Evolutionary conservation across 495 filamentous ascomycete genomes (phyloP).

Genomic region (Cercophora scortea): DNA sequence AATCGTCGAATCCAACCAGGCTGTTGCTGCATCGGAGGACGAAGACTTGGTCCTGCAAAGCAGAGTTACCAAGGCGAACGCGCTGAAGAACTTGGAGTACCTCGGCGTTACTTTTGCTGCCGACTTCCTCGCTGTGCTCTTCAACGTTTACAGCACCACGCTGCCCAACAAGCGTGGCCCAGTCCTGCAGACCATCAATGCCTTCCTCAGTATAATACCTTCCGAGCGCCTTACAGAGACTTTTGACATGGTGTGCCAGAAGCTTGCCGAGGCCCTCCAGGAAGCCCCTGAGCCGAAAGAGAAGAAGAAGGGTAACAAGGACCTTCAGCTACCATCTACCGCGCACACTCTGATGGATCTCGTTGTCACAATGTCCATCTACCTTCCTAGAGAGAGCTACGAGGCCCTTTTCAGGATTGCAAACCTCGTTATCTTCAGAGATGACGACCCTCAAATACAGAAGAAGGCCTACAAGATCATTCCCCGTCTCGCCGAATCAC

Average conservation of each 20-base stretch:
- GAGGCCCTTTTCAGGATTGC: slow-evolving; percentile 75
- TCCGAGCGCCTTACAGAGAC: slow-evolving; percentile 72
- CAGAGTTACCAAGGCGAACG: slow-evolving; percentile 65
- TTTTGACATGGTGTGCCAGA: slow-evolving; percentile 72
- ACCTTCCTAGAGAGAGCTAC: slow-evolving; percentile 79
- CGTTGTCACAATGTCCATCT: slow-evolving; percentile 88
- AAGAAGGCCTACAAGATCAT: slow-evolving; percentile 99
- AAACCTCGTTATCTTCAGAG: slow-evolving; percentile 64
- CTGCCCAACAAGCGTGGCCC: slow-evolving; percentile 84
- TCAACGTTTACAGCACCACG: slow-evolving; percentile 96
- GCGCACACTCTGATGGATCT: slow-evolving; percentile 94
- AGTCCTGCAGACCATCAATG: slow-evolving; percentile 88
- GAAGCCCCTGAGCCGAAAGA: slow-evolving; percentile 50
- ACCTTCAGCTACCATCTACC: slow-evolving; percentile 77
- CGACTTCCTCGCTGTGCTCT: slow-evolving; percentile 87
- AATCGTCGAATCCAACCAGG: slow-evolving; percentile 85
- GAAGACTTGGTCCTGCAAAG: slow-evolving; percentile 64
- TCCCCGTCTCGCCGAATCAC: slow-evolving; percentile 74
- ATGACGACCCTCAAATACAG: slow-evolving; percentile 85
- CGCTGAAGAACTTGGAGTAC: slow-evolving; percentile 69
- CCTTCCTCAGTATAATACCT: slow-evolving; percentile 80
- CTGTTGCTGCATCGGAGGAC: slow-evolving; percentile 50
- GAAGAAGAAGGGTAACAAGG: slow-evolving; percentile 47
- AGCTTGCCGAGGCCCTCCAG: slow-evolving; percentile 71
- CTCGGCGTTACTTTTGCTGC: slow-evolving; percentile 64